Conservation (phyloP, 768 basidiomycete species). For the Megacollybia marginata region DNA sequence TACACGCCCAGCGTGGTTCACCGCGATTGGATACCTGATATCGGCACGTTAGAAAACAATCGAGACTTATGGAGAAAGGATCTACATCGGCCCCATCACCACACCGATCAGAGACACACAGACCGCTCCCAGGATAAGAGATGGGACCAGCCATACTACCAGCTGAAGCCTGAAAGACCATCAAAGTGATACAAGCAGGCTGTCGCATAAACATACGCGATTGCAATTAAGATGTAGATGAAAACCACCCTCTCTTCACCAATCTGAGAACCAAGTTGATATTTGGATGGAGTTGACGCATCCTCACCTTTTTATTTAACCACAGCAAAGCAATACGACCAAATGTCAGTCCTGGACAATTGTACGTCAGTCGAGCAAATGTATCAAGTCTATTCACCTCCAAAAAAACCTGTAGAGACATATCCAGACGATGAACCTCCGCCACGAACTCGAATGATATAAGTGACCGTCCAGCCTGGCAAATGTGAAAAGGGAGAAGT, state of each 20-base stretch:
- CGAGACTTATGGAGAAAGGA: slow-evolving; percentile 16
- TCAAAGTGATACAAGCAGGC: neutral
- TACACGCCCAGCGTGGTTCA: slow-evolving; percentile 12
- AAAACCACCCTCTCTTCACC: slow-evolving; percentile 29
- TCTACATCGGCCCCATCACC: slow-evolving; percentile 31
- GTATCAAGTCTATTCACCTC: neutral
- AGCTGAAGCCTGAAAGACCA: slow-evolving; percentile 21
- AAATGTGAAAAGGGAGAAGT: neutral
- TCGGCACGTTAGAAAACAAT: neutral
- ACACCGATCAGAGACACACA: slow-evolving; percentile 31
- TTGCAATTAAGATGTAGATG: slow-evolving; percentile 25
- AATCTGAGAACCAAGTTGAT: slow-evolving; percentile 14
- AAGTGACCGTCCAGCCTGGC: slow-evolving; percentile 50
- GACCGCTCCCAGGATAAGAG: slow-evolving; percentile 27
- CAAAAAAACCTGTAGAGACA: slow-evolving; percentile 41
- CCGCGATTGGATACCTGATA: slow-evolving; percentile 20
- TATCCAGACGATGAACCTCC: slow-evolving; percentile 43
- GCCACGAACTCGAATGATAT: slow-evolving; percentile 33
- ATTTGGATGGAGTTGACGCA: neutral
- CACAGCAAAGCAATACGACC: slow-evolving; percentile 21
- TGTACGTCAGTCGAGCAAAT: neutral
- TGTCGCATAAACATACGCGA: slow-evolving; percentile 21
- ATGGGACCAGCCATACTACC: slow-evolving; percentile 30
- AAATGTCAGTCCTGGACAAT: slow-evolving; percentile 14
- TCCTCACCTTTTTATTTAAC: slow-evolving; percentile 16